Evolutionary conservation across 352 stramenopile genomes (phyloP), one percentile per base, ranked within the genome.

Genomic region (Nothophytophthora sp.): DNA sequence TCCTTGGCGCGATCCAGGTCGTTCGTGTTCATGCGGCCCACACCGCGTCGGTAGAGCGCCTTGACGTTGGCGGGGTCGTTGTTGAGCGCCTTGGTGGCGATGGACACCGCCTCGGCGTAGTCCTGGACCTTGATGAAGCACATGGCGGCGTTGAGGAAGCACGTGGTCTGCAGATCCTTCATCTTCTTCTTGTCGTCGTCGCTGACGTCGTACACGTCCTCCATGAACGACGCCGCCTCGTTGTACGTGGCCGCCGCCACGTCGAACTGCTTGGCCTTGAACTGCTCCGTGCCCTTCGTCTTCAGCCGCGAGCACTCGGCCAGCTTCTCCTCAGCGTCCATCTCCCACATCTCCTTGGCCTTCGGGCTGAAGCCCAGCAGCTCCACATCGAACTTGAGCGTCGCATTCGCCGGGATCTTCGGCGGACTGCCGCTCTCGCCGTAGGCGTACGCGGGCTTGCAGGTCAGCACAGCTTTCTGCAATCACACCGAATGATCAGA

Each of bases 351-450:
- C 66, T 98, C 86, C 66, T 98, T 98, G 29, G 92, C 87, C 70
- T 98, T 98, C 42, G 96, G 89, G 43, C 83, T 81, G 66, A 98
- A 98, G 37, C 82, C 89, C 22, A 99, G 60, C 39, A 99, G 67
- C 72, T 99, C 96, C 8, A 99, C 94, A 39, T 99, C 96, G 68
- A 99, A 99, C 62, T 97, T 89, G 15, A 99, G 70, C 45, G 86
- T 97, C 6, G 95, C 88, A 44, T 96, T 94, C n/a, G 80, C 65
- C 7, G 96, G 96, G 56, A 99, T 99, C 64, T 97, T 98, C 0
- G 92, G 93, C 24, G 92, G 93, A 45, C 75, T 95, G 30, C 91
- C 90, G 33, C 55, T 82, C 40, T 81, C 81, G 15, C 96, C 95
- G 70, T 99, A 99, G 20, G 86, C 96, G 60, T 98, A 98, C 59